These are phyloP conservation scores for Multifurca ochricompacta DNA, from an alignment of 768 basidiomycete genomes.

Conservation along the genomic window DNA sequence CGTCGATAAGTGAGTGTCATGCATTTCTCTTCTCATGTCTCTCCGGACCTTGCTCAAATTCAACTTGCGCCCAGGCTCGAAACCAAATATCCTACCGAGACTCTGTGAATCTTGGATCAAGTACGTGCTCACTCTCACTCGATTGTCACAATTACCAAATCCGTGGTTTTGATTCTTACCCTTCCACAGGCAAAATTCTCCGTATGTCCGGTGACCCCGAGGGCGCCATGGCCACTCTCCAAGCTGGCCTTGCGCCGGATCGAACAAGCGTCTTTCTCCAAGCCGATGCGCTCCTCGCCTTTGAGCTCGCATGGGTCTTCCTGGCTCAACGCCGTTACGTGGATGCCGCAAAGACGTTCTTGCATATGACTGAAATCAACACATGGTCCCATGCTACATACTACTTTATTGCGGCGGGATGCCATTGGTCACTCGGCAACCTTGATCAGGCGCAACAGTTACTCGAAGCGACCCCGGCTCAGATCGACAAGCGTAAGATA, in stretches of 20 bases:
- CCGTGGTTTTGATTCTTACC: neutral
- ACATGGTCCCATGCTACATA: slow-evolving; percentile 75
- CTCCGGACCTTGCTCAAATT: neutral
- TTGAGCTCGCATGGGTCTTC: slow-evolving; percentile 74
- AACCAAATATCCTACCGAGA: slow-evolving; percentile 53
- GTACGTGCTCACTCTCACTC: slow-evolving; percentile 30
- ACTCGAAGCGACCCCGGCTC: slow-evolving; percentile 51
- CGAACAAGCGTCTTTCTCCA: slow-evolving; percentile 53
- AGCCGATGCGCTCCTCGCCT: slow-evolving; percentile 64
- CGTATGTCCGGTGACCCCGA: slow-evolving; percentile 62
- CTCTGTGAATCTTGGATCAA: slow-evolving; percentile 67
- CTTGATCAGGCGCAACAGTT: slow-evolving; percentile 51
- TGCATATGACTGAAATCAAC: slow-evolving; percentile 58
- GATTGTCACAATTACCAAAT: neutral
- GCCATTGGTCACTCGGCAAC: slow-evolving; percentile 51
- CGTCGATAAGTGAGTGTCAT: slow-evolving; percentile 55
- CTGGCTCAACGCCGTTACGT: slow-evolving; percentile 55
- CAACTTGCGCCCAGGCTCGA: slow-evolving; percentile 36
- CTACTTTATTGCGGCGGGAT: slow-evolving; percentile 72
- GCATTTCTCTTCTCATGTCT: neutral
- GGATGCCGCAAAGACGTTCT: slow-evolving; percentile 60
- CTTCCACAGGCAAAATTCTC: slow-evolving; percentile 54
- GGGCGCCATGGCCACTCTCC: slow-evolving; percentile 57
- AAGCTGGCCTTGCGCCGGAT: slow-evolving; percentile 48
- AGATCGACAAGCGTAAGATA: slow-evolving; percentile 53